These are phyloP conservation scores for Trichophaea hybrida DNA, from an alignment of 2,329 filamentous ascomycete genomes.

Conservation along the genomic window DNA sequence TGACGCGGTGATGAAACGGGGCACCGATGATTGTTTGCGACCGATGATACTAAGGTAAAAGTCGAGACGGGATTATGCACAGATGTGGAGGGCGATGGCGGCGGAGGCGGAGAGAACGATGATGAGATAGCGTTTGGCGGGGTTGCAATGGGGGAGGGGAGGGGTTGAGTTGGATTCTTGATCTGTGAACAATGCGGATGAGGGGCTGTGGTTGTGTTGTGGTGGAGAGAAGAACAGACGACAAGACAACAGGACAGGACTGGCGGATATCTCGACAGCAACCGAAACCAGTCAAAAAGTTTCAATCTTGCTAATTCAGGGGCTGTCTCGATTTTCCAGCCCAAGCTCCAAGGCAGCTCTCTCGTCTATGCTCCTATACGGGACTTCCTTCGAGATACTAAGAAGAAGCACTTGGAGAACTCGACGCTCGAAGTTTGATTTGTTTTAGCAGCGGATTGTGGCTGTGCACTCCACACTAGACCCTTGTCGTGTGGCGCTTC, in stretches of 20 bases:
- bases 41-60: not conserved
- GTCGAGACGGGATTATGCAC: not conserved
- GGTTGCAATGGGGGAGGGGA: not conserved
- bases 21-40: constrained; percentile 1
- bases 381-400: too few relatives aligned
- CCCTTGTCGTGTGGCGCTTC: too few relatives aligned
- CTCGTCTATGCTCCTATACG: too few relatives aligned
- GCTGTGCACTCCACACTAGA: too few relatives aligned
- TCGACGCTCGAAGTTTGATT: too few relatives aligned
- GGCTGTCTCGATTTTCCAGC: too few relatives aligned
- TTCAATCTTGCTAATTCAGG: too few relatives aligned
- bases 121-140: not conserved
- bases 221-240: not conserved
- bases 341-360: too few relatives aligned
- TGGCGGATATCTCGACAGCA: not conserved
- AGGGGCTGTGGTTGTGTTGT: constrained; percentile 16
- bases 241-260: not conserved
- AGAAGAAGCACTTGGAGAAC: too few relatives aligned
- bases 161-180: not conserved
- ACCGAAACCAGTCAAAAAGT: not conserved
- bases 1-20: not conserved
- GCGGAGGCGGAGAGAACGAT: not conserved
- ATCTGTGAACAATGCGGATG: constrained; percentile 9
- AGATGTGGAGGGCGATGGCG: not conserved
- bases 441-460: too few relatives aligned